phyloP scores from a whole-genome alignment of 176 grass and related monocot genomes.

The Aegilops speltoides region DNA sequence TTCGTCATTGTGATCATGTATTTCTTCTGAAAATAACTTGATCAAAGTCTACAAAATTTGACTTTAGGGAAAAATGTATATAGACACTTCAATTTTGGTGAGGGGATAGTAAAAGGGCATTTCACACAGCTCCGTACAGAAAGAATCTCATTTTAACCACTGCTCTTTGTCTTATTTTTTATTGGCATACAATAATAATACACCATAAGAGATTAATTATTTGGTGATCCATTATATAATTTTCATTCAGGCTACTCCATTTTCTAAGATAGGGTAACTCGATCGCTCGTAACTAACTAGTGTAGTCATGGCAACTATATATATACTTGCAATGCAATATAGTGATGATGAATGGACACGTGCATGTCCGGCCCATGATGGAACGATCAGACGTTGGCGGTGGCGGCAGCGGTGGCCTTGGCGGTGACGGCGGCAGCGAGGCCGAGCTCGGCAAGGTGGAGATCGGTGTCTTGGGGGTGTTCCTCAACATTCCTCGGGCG shows the following conservation, averaged over 20 bases:
- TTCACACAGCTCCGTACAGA: too few relatives aligned
- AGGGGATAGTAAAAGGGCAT: too few relatives aligned
- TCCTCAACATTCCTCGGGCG: conserved; percentile 30
- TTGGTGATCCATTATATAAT: too few relatives aligned
- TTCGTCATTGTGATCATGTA: too few relatives aligned
- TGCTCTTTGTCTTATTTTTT: too few relatives aligned
- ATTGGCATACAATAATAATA: neutral
- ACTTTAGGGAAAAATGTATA: too few relatives aligned
- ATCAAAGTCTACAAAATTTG: too few relatives aligned
- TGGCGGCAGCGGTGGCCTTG: neutral
- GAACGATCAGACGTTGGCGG: too few relatives aligned
- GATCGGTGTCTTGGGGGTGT: conserved; percentile 46
- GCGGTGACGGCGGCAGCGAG: neutral
- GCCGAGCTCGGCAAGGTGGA: conserved; percentile 39
- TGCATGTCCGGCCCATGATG: neutral
- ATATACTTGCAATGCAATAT: neutral
- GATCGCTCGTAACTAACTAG: neutral
- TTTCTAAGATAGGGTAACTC: neutral
- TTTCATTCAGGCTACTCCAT: neutral
- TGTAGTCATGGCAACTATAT: neutral
- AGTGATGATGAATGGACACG: neutral
- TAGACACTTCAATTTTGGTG: too few relatives aligned
- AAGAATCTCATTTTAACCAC: too few relatives aligned
- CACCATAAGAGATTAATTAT: too few relatives aligned
- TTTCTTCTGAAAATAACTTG: too few relatives aligned